These are phyloP conservation scores for Ustilago esculenta DNA, from an alignment of 1,284 basidiomycete species.

Conservation along the genomic window DNA sequence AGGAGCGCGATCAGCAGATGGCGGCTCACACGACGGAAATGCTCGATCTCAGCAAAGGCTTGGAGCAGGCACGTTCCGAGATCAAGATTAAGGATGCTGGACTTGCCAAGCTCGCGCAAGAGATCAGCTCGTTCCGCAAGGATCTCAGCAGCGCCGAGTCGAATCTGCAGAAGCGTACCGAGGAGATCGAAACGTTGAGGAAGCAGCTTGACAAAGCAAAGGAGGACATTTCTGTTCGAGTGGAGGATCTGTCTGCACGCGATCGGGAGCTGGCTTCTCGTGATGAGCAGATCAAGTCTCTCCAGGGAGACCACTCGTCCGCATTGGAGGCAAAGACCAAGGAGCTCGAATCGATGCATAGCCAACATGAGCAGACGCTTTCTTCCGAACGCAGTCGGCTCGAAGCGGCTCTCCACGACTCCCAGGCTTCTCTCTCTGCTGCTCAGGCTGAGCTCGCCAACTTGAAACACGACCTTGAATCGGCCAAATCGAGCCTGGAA, in stretches of 20 bases:
- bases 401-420: constrained; percentile 8
- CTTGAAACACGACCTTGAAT: constrained; percentile 11
- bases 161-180: constrained; percentile 13
- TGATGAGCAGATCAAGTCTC: constrained; percentile 15
- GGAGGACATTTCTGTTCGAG: neutral
- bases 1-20: constrained; percentile 36
- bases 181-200: constrained; percentile 4
- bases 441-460: constrained; percentile 9
- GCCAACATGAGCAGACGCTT: constrained; percentile 9
- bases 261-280: constrained; percentile 7
- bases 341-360: constrained; percentile 3
- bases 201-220: constrained; percentile 7
- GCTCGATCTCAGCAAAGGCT: constrained; percentile 27
- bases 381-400: constrained; percentile 16
- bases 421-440: constrained; percentile 6
- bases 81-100: constrained; percentile 13
- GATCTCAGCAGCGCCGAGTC: neutral
- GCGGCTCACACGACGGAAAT: constrained; percentile 31
- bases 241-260: constrained; percentile 2
- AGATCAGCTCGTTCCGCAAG: constrained; percentile 4
- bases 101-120: constrained; percentile 7
- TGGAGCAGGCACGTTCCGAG: constrained; percentile 19
- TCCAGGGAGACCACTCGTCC: constrained; percentile 11
- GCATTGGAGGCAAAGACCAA: constrained; percentile 6
- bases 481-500: constrained; percentile 1